A percentile compares a stretch with the other conserved stretches of the same genome.
Evolutionary conservation across 495 filamentous ascomycete genomes (phyloP).

Genomic region (Collariella sp.): DNA sequence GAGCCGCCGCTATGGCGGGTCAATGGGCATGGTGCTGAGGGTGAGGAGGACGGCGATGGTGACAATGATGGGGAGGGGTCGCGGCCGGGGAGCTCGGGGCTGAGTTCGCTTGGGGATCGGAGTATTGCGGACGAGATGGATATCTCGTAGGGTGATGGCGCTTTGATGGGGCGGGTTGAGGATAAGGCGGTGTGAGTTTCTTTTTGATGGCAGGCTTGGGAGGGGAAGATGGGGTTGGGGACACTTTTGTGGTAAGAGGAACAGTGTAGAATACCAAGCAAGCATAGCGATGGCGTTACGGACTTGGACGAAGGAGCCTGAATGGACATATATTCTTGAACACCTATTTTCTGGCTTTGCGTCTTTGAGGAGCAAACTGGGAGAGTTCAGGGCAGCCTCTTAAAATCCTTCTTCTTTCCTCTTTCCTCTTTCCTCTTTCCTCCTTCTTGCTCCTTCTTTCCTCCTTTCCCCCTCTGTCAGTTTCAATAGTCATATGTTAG

Average conservation of each 20-base stretch:
- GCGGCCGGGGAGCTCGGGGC: conserved; percentile 40
- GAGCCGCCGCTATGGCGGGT: conserved; percentile 5
- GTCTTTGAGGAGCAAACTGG: neutral
- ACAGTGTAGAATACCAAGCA: neutral
- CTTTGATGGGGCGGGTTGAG: neutral
- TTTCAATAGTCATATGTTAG: no score
- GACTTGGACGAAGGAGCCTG: neutral
- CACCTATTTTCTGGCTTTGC: neutral
- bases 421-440: no score
- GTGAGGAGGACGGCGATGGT: conserved; percentile 10
- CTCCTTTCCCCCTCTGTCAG: no score
- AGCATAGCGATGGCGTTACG: conserved; percentile 29
- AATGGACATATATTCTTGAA: neutral
- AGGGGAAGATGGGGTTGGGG: neutral
- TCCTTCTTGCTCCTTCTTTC: no score
- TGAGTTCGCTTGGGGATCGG: conserved; percentile 45
- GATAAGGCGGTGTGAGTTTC: neutral
- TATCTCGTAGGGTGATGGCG: conserved; percentile 2
- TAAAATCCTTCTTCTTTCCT: no score
- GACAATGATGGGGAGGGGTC: conserved; percentile 26
- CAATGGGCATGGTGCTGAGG: neutral
- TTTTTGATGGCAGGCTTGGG: neutral
- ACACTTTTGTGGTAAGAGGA: neutral
- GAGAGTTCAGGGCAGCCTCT: no score
- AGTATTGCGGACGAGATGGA: conserved; percentile 36